Conservation (phyloP, 768 basidiomycete genomes). For the Boletus coccyginus region DNA sequence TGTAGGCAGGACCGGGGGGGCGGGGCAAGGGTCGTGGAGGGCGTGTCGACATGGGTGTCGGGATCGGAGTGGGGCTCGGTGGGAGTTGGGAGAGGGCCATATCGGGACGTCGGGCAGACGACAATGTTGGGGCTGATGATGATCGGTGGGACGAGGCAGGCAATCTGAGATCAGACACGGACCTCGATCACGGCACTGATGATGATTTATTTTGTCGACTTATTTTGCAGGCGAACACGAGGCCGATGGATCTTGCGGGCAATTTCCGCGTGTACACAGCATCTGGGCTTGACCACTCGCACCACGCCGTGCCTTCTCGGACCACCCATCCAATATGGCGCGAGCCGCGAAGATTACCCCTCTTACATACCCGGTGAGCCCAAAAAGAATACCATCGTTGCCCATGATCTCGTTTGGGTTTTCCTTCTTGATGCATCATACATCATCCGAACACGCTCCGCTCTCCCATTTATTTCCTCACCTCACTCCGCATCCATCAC, state of each 20-base stretch:
- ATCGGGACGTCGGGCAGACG: background rate
- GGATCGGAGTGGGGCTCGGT: background rate
- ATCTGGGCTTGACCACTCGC: slow-evolving; percentile 5
- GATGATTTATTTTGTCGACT: too few relatives aligned
- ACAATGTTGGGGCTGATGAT: too few relatives aligned
- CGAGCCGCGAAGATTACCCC: slow-evolving; percentile 30
- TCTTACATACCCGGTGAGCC: slow-evolving; percentile 20
- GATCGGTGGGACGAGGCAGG: background rate
- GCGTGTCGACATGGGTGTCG: background rate
- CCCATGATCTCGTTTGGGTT: slow-evolving; percentile 21
- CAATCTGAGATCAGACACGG: background rate
- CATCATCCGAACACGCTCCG: slow-evolving; percentile 28
- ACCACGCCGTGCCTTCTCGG: slow-evolving; percentile 20
- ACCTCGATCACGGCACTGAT: background rate
- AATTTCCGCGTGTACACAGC: slow-evolving; percentile 33
- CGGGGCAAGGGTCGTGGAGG: background rate
- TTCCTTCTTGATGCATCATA: slow-evolving; percentile 18
- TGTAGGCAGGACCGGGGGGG: background rate
- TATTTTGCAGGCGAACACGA: slow-evolving; percentile 9
- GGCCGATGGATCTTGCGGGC: slow-evolving; percentile 15
- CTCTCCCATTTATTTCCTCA: slow-evolving; percentile 33
- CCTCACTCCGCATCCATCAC: slow-evolving; percentile 28
- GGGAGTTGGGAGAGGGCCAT: background rate
- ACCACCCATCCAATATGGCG: background rate
- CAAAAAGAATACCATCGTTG: slow-evolving; percentile 17